Percentiles rank a stretch among this genome's conserved stretches.
Evolutionary conservation across 495 filamentous ascomycete genomes (phyloP).

Genomic region (Daldinia decipiens): DNA sequence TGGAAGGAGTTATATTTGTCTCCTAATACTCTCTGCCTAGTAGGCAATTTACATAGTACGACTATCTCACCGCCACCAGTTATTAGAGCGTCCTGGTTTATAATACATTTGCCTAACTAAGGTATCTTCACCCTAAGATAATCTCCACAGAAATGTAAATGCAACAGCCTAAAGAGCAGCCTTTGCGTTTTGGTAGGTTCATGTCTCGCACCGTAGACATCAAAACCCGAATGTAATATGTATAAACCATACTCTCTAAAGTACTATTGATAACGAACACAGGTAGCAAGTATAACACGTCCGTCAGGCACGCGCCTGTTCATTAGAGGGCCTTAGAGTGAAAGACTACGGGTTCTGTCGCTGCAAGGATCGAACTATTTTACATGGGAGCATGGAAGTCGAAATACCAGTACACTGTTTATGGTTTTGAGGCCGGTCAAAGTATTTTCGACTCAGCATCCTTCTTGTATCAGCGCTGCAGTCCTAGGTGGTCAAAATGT

Average conservation of each 20-base stretch:
- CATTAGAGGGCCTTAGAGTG: neutral
- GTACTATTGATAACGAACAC: neutral
- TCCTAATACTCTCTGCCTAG: neutral
- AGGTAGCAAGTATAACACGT: neutral
- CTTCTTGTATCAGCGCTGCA: neutral
- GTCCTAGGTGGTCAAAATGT: neutral
- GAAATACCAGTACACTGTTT: neutral
- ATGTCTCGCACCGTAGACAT: neutral
- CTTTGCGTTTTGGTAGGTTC: neutral
- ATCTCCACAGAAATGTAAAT: neutral
- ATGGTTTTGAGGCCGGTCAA: neutral
- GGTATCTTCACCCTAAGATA: neutral
- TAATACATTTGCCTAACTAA: neutral
- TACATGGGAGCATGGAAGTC: neutral
- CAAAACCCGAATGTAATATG: neutral
- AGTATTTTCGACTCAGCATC: neutral
- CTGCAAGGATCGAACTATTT: neutral
- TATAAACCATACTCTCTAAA: neutral
- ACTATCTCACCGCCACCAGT: neutral
- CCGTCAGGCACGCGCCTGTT: neutral
- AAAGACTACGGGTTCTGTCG: neutral
- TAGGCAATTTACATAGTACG: neutral
- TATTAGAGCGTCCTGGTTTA: neutral
- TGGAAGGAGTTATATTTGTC: neutral
- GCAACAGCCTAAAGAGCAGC: neutral